Percentiles rank a stretch among this genome's conserved stretches.
Conservation (phyloP, 345 rosid species). For the Brassica rapa region DNA sequence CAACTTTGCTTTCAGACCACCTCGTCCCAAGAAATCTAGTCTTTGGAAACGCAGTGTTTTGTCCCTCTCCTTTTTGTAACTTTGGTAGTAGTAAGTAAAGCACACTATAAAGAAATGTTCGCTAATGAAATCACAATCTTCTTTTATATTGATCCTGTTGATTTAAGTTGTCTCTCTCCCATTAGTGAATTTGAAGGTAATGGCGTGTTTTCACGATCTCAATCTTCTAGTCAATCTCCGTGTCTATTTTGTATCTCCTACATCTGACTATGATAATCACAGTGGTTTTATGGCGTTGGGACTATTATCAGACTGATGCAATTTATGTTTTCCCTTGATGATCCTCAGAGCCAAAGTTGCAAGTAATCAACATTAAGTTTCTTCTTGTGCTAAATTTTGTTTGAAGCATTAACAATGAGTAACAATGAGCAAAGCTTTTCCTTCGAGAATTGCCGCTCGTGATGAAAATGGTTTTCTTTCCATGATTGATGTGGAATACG, state of each 20-base stretch:
- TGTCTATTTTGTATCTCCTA: background rate
- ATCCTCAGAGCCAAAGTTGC: background rate
- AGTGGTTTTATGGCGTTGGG: background rate
- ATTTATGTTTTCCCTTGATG: background rate
- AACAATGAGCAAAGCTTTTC: background rate
- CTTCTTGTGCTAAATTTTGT: background rate
- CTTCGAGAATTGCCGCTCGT: background rate
- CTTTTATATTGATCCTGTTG: background rate
- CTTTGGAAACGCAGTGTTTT: constrained; percentile 45
- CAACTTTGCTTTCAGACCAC: constrained; percentile 39
- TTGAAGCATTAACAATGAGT: background rate
- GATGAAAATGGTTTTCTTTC: background rate
- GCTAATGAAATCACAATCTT: background rate
- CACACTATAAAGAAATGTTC: background rate
- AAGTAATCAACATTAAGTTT: background rate
- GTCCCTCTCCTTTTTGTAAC: constrained; percentile 44
- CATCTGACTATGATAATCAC: background rate
- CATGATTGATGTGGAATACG: background rate
- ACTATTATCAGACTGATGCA: background rate
- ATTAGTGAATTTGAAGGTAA: constrained; percentile 10
- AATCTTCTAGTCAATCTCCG: background rate
- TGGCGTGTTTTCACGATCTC: background rate
- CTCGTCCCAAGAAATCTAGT: constrained; percentile 38
- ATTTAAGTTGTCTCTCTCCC: constrained; percentile 16
- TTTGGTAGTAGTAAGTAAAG: constrained; percentile 12